A percentile compares a stretch with the other conserved stretches of the same genome.
Conservation (phyloP, 225 moss, liverwort and hornwort species). For the Bryum argenteum region DNA sequence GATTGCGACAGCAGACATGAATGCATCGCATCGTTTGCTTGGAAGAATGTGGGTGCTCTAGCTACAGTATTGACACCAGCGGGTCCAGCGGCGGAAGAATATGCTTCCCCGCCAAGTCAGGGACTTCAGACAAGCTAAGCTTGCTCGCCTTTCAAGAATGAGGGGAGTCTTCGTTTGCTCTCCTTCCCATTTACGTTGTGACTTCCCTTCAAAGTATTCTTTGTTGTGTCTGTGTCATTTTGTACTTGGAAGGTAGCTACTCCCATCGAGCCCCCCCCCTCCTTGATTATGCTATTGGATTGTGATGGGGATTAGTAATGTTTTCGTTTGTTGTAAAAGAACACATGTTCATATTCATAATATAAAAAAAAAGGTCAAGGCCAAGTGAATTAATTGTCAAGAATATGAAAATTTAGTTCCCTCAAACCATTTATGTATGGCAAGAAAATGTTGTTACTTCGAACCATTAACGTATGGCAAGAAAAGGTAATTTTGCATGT, state of each 20-base stretch:
- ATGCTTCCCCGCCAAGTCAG: conserved; percentile 36
- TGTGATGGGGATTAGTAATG: no score
- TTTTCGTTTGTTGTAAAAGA: no score
- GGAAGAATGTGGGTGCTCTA: neutral
- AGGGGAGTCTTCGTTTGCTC: neutral
- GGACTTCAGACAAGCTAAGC: neutral
- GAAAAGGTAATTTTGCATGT: no score
- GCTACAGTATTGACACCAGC: no score
- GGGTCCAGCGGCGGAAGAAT: conserved; percentile 18
- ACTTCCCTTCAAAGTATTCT: conserved; percentile 17
- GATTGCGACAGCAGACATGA: conserved; percentile 16
- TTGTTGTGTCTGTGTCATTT: conserved; percentile 7
- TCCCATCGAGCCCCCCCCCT: conserved; percentile 3
- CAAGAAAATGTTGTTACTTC: no score
- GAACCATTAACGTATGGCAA: no score
- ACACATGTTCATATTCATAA: no score
- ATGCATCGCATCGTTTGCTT: conserved; percentile 20
- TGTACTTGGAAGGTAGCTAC: neutral
- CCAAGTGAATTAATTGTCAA: no score
- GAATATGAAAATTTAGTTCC: no score
- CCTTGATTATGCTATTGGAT: neutral
- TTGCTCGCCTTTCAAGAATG: conserved; percentile 22
- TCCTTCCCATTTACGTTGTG: neutral
- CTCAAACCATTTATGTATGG: no score
- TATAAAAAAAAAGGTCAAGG: no score